Conservation (phyloP, 2,329 filamentous ascomycete species). For the Nemania serpens region DNA sequence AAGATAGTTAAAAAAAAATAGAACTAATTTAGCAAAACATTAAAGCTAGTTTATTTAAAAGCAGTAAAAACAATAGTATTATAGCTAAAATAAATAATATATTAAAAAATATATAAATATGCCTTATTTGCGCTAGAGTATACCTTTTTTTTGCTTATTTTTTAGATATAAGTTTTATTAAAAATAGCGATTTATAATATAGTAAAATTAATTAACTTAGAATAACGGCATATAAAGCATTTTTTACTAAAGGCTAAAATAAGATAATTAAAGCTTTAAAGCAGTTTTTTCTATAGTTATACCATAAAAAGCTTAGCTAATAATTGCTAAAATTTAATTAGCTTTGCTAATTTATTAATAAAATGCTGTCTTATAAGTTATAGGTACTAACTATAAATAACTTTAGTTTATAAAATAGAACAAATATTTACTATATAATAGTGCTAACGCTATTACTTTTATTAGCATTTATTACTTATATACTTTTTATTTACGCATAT, state of each 20-base stretch:
- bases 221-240: neutral
- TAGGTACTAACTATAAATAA: no score
- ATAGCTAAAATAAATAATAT: neutral
- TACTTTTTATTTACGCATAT: no score
- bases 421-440: no score
- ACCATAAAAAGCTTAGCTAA: neutral
- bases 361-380: neutral
- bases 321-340: neutral
- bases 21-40: neutral
- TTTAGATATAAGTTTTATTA: neutral
- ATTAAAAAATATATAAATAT: neutral
- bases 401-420: no score
- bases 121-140: neutral
- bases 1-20: constrained; percentile 1
- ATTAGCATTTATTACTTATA: no score
- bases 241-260: neutral
- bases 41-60: neutral
- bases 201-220: neutral
- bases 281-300: neutral
- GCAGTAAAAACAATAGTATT: constrained; percentile 3
- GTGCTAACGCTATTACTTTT: no score
- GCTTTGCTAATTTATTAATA: neutral
- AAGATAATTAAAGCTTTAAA: neutral
- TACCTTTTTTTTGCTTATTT: constrained; percentile 1
- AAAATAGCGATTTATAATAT: neutral